Evolutionary conservation across 768 basidiomycete species (phyloP).

Genomic region (Imleria badia): DNA sequence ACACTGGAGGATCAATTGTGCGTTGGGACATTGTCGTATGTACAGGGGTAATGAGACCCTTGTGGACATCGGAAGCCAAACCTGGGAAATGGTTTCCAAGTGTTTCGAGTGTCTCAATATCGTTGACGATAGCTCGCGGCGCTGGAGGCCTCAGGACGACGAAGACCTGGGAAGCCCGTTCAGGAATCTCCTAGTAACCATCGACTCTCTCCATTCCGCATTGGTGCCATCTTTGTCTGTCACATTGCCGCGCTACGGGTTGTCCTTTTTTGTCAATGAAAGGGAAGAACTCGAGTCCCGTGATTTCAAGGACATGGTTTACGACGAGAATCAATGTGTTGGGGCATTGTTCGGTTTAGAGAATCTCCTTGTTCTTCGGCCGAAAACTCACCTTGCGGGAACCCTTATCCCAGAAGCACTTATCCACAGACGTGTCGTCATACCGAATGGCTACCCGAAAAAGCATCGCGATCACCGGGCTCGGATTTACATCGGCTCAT

Average conservation of each 20-base stretch:
- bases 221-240: slow-evolving; percentile 7
- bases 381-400: too few species aligned
- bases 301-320: slow-evolving; percentile 38
- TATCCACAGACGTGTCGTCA: slow-evolving; percentile 28
- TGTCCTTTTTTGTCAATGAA: too few species aligned
- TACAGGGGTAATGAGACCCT: slow-evolving; percentile 3
- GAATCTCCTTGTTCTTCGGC: too few species aligned
- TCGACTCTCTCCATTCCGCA: not conserved
- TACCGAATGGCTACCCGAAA: not conserved
- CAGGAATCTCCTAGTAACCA: not conserved
- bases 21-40: not conserved
- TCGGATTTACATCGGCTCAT: not conserved
- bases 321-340: slow-evolving; percentile 37
- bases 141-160: too few species aligned
- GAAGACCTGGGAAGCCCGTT: too few species aligned
- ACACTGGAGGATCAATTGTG: slow-evolving; percentile 19
- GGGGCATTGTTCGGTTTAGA: slow-evolving; percentile 25
- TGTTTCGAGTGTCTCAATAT: too few species aligned
- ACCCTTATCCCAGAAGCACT: too few species aligned
- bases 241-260: slow-evolving; percentile 13
- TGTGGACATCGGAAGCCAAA: slow-evolving; percentile 9
- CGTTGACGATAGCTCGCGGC: too few species aligned
- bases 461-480: not conserved
- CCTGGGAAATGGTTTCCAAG: too few species aligned
- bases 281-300: slow-evolving; percentile 32